These are phyloP conservation scores for Wickerhamomyces hampshirensis DNA, from an alignment of 805 yeast genomes.

Conservation along the genomic window DNA sequence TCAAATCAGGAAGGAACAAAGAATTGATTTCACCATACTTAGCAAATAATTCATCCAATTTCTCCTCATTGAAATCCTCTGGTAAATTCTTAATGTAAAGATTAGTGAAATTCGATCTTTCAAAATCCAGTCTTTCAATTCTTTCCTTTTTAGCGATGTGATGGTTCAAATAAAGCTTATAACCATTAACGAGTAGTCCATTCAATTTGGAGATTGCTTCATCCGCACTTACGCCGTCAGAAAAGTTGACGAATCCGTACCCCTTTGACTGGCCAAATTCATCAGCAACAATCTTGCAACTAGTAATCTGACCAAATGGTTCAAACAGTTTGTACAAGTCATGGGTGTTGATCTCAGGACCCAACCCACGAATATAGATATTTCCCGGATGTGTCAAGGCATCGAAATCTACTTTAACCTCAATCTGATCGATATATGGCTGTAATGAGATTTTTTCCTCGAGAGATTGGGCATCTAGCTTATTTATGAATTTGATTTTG, in stretches of 20 bases:
- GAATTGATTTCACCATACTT: constrained; percentile 47
- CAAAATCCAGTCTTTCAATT: constrained; percentile 37
- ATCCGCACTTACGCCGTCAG: constrained; percentile 47
- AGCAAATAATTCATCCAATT: constrained; percentile 38
- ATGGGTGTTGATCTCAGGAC: constrained; percentile 32
- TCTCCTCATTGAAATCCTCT: constrained; percentile 29
- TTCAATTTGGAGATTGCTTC: constrained; percentile 54
- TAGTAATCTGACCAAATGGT: constrained; percentile 35
- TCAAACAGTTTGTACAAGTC: constrained; percentile 33
- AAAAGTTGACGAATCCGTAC: constrained; percentile 65
- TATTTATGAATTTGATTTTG: constrained; percentile 18
- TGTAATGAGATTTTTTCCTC: constrained; percentile 2
- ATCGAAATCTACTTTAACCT: constrained; percentile 21
- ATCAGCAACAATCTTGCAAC: constrained; percentile 43
- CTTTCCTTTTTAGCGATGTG: constrained; percentile 61
- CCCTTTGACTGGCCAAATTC: constrained; percentile 43
- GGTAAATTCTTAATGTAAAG: constrained; percentile 49
- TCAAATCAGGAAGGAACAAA: constrained; percentile 46
- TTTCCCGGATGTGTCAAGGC: constrained; percentile 51
- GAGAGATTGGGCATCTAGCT: constrained; percentile 13
- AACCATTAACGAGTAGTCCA: constrained; percentile 34
- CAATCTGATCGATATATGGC: constrained; percentile 1
- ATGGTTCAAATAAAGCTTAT: constrained; percentile 43
- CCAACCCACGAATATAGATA: constrained; percentile 47
- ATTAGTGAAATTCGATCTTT: constrained; percentile 42